Conservation (phyloP, 345 rosid genomes). For the Geranium rotundifolium region DNA sequence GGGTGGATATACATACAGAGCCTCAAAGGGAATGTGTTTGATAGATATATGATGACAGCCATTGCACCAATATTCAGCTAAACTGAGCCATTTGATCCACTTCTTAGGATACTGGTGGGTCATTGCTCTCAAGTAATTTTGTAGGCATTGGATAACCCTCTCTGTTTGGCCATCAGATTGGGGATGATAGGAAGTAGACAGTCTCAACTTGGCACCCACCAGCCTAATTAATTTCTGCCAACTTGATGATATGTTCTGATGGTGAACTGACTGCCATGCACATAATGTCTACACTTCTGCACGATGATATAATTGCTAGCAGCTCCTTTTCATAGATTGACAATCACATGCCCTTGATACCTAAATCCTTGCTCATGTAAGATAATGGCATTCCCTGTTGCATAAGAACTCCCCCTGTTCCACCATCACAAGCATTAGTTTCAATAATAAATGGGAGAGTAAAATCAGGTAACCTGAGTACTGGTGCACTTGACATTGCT, state of each 20-base stretch:
- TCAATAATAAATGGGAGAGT: neutral
- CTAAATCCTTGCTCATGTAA: neutral
- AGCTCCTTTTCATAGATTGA: neutral
- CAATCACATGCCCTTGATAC: neutral
- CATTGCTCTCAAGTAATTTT: too few species aligned
- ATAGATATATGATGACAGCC: too few species aligned
- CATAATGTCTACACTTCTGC: neutral
- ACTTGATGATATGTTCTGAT: neutral
- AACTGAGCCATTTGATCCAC: too few species aligned
- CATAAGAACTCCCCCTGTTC: neutral
- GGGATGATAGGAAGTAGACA: too few species aligned
- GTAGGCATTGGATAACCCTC: too few species aligned
- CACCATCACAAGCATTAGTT: neutral
- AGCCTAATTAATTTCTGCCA: neutral
- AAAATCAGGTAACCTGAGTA: neutral
- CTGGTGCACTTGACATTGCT: neutral
- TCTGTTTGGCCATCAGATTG: too few species aligned
- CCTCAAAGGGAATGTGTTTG: too few species aligned
- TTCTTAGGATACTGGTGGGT: too few species aligned
- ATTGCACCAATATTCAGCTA: too few species aligned
- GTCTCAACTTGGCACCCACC: too few species aligned
- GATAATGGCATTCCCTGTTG: neutral
- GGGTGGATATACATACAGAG: too few species aligned
- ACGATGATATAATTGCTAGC: neutral
- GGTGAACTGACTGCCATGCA: neutral